Percentiles rank a stretch among this genome's conserved stretches.
Evolutionary conservation across 441 rosid genomes (phyloP).

Genomic region (Kokia cookei): DNA sequence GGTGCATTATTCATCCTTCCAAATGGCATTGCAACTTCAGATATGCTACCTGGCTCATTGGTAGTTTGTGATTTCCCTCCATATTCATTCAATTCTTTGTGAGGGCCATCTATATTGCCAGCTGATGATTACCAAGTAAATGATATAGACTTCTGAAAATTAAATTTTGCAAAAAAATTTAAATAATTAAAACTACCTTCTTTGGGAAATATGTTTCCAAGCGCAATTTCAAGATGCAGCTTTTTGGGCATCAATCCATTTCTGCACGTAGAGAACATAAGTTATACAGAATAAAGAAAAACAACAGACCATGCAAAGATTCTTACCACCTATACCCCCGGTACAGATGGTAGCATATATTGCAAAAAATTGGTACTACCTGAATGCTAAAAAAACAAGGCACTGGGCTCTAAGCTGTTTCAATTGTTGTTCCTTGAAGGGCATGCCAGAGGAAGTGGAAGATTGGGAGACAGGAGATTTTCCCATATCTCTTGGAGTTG

Average conservation of each 20-base stretch:
- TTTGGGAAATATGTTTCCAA: conserved; percentile 62
- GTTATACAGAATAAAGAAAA: background rate
- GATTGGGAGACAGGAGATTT: conserved; percentile 51
- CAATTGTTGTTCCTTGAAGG: conserved; percentile 87
- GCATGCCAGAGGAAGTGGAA: conserved; percentile 41
- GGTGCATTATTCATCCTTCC: conserved; percentile 44
- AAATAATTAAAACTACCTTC: conserved; percentile 48
- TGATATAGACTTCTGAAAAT: conserved; percentile 7
- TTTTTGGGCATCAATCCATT: conserved; percentile 79
- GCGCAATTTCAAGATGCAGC: conserved; percentile 84
- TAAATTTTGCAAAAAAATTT: background rate
- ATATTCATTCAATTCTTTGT: conserved; percentile 48
- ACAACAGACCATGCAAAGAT: background rate
- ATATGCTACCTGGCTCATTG: conserved; percentile 38
- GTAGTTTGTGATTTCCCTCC: conserved; percentile 50
- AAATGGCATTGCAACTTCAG: conserved; percentile 45
- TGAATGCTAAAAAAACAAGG: conserved; percentile 88
- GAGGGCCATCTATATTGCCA: conserved; percentile 52
- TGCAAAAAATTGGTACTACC: conserved; percentile 32
- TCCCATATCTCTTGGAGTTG: conserved; percentile 61
- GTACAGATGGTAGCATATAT: conserved; percentile 1
- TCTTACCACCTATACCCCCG: background rate
- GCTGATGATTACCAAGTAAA: conserved; percentile 27
- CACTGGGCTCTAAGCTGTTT: conserved; percentile 98
- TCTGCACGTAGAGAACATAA: conserved; percentile 33